Base-by-base conservation (phyloP, 371 early-diverging fungal genomes). In the Dinochytrium kinnereticum region DNA sequence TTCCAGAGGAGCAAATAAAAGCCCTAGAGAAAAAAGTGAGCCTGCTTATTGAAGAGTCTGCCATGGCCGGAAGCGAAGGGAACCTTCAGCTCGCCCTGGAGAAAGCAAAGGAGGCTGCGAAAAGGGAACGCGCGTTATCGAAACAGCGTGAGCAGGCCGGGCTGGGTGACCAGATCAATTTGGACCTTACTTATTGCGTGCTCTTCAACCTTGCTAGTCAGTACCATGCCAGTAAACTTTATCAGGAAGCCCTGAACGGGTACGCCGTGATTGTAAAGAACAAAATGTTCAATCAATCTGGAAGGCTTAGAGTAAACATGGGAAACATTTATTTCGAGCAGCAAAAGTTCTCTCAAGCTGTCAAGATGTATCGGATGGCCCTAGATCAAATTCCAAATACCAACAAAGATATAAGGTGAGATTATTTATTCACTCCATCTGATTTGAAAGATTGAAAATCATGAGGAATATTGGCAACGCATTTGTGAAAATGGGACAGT, bases 301-400 rank as follows among this genome's bases (percentile, higher is more conserved):
- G 86, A 26, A 50, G 87, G 72, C 75, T 88, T 59, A 51, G 88
- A 10, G 87, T 86, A 59, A 87, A 88, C 69, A 88, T 88, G 86
- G 88, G 88, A 26, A 87, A 88, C 73, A 84, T 86, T 13, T 85
- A 88, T 71, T 82, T 86, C 74, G 84, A 82, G 74, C 82, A 81
- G 77, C 66, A 72, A 64, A 84, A 87, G 74, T 84, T 80, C 49
- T 72, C 80, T 0, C 86, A 86, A 68, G 88, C 88, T 13, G 76
- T 88, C 38, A 88, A 88, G 71, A 87, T 86, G 88, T 88, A 87
- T 65, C 77, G 88, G 1, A 88, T 88, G 88, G 88, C 88, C 24
- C 73, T 87, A 50, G 88, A 88, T 59, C 88, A 88, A 70, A 82
- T 88, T 49, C 82, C 85, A 10, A 79, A 77, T 51, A 72, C 80